Conservation (phyloP, 345 rosid species). For the Stellera chamaejasme region DNA sequence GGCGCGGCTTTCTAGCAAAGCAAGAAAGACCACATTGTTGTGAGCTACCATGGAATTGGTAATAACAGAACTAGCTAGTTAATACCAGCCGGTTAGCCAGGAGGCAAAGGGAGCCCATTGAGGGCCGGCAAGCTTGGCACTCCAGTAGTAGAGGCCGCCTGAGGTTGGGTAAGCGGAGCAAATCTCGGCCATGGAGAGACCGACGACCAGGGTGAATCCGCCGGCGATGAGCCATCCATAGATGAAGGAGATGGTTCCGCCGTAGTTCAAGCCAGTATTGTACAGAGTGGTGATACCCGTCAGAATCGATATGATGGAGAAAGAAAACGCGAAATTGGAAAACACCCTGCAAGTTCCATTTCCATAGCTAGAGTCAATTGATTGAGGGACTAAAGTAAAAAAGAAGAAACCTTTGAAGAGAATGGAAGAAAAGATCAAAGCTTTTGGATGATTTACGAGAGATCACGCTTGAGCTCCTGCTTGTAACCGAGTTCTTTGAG, state of each 20-base stretch:
- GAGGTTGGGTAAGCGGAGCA: constrained; percentile 97
- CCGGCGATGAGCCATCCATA: constrained; percentile 95
- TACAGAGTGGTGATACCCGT: constrained; percentile 94
- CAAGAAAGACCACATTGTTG: too few species aligned
- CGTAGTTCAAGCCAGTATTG: constrained; percentile 67
- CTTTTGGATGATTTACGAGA: constrained; percentile 48
- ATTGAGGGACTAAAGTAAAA: neutral
- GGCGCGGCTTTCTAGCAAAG: too few species aligned
- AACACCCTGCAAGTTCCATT: constrained; percentile 52
- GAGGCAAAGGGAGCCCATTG: constrained; percentile 93
- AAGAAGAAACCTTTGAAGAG: neutral
- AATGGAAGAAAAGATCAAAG: neutral
- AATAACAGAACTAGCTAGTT: constrained; percentile 1
- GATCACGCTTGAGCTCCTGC: constrained; percentile 95
- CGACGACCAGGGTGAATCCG: constrained; percentile 75
- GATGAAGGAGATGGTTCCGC: constrained; percentile 69
- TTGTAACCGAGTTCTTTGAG: constrained; percentile 91
- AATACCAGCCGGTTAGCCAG: constrained; percentile 95
- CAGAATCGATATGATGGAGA: constrained; percentile 80
- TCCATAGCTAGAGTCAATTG: neutral
- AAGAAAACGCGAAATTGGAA: constrained; percentile 91
- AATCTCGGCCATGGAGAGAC: constrained; percentile 89
- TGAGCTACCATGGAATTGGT: too few species aligned
- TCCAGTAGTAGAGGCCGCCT: constrained; percentile 98
- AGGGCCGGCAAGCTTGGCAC: constrained; percentile 93